Evolutionary conservation across 1,284 basidiomycete species (phyloP).

Genomic region (Pseudozyma sp.): DNA sequence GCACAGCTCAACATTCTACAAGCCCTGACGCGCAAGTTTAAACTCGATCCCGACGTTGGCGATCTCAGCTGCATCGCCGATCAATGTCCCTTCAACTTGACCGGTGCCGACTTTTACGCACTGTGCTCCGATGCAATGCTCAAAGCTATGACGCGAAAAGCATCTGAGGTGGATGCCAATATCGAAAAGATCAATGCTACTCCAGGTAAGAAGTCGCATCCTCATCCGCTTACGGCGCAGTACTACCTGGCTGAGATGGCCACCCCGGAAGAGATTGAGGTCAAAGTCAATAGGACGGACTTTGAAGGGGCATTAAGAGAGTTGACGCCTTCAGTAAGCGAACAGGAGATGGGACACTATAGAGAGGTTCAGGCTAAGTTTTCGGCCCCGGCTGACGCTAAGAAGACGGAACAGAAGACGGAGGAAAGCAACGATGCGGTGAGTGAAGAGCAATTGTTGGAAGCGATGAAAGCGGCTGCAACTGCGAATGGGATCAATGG

Average conservation of each 20-base stretch:
- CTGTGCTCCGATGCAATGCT: conserved; percentile 96
- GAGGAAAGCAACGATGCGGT: neutral
- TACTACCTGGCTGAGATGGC: conserved; percentile 93
- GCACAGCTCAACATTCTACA: conserved; percentile 88
- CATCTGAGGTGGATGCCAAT: conserved; percentile 76
- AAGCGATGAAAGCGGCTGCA: conserved; percentile 11
- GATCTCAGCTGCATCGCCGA: conserved; percentile 78
- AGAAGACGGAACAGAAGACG: neutral
- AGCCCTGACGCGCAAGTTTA: conserved; percentile 93
- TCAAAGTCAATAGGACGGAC: conserved; percentile 80
- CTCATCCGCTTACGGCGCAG: conserved; percentile 84
- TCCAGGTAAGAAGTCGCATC: conserved; percentile 71
- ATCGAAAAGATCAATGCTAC: conserved; percentile 58
- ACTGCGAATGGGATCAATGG: conserved; percentile 4
- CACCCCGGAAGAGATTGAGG: conserved; percentile 77
- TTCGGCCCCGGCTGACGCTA: conserved; percentile 59
- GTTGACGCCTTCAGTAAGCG: conserved; percentile 87
- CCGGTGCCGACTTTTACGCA: conserved; percentile 94
- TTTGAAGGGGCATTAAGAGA: conserved; percentile 81
- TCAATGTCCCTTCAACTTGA: conserved; percentile 83
- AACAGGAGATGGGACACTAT: conserved; percentile 91
- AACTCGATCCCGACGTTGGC: conserved; percentile 77
- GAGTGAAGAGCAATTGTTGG: conserved; percentile 18
- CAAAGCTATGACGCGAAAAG: conserved; percentile 91
- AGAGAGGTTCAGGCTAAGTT: conserved; percentile 80